Evolutionary conservation across 768 basidiomycete species (phyloP), one percentile per base, ranked within the genome.

Genomic region (Lanmaoa rubissima): DNA sequence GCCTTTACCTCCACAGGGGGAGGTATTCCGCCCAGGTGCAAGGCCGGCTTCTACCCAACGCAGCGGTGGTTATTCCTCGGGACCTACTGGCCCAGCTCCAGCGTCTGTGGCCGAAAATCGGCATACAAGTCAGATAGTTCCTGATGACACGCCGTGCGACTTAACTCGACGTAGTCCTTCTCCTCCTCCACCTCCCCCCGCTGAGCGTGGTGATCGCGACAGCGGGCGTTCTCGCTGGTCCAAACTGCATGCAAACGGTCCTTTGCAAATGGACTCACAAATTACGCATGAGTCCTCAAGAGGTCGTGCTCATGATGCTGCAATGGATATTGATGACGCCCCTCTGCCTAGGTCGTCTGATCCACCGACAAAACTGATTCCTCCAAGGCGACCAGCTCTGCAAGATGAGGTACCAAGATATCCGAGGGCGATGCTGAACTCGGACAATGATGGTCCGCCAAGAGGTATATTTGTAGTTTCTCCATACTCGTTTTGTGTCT

Each of bases 1-100:
- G 1, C 76, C 77, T 13, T 61, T 78, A 10, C 76, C 73, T 44
- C 61, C 75, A 0, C 75, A 78, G 61, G 66, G 67, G 16, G 66
- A 67, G 8, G 60, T 56, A 0, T 77, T 69, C 57, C 64, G 64
- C 17, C 70, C 68, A 24, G 60, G 56, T 34, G 24, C 60, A 42
- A 67, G 63, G 28, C 43, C 40, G 16, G 45, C 46, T 16, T 39
- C 65, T 40, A 9, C 21, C 10, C 64, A 59, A 48, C 61, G 54
- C 47, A 51, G 58, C 4, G 34, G 57, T 31, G 48, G 45, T 34
- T 51, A 56, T 65, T 24, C 48, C n/a, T 44, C 52, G 11, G 57
- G 53, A 36, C 36, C 57, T 40, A 4, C 36, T 38, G 45, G 28
- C 14, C 38, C 57, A 17, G 46, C 51, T 11, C 42, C 53, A 24